A percentile compares a stretch with the other conserved stretches of the same genome.
Evolutionary conservation across 495 filamentous ascomycete species (phyloP).

Genomic region (Melanomma pulvis-pyrius): DNA sequence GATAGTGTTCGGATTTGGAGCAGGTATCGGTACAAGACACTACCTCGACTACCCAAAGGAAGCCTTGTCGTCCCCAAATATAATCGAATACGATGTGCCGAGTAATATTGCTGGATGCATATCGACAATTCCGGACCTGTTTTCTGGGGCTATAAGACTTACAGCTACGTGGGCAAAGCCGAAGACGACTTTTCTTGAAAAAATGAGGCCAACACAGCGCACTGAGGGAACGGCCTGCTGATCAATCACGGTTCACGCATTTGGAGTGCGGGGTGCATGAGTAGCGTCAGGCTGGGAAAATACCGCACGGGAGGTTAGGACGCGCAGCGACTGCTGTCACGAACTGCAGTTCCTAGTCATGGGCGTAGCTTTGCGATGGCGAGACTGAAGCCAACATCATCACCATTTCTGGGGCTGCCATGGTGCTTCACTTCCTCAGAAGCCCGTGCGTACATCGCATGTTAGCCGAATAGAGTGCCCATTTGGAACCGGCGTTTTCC

Average conservation of each 20-base stretch:
- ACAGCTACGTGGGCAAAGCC: not conserved
- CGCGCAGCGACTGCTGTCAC: slow-evolving; percentile 2
- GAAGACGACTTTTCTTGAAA: slow-evolving; percentile 2
- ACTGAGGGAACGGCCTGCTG: slow-evolving; percentile 30
- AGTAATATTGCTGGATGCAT: slow-evolving; percentile 22
- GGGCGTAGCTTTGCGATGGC: not conserved
- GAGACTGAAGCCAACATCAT: not conserved
- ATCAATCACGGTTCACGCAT: slow-evolving; percentile 24
- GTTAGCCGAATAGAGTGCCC: not conserved
- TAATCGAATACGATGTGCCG: not conserved
- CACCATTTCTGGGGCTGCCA: not conserved
- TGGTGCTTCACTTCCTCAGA: not conserved
- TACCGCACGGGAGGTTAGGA: slow-evolving; percentile 9
- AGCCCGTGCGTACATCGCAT: slow-evolving; percentile 3
- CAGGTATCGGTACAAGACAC: not conserved
- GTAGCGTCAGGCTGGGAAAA: slow-evolving; percentile 14
- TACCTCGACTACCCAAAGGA: not conserved
- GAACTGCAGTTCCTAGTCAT: slow-evolving; percentile 22
- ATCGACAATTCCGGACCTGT: slow-evolving; percentile 12
- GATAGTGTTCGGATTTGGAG: not conserved
- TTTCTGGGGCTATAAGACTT: slow-evolving; percentile 5
- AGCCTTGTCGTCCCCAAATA: not conserved
- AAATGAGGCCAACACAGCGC: slow-evolving; percentile 12
- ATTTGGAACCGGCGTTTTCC: slow-evolving; percentile 3
- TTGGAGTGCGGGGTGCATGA: slow-evolving; percentile 34